These are phyloP conservation scores for Fonsecaea pedrosoi DNA, from an alignment of 2,329 filamentous ascomycete species.

Conservation along the genomic window DNA sequence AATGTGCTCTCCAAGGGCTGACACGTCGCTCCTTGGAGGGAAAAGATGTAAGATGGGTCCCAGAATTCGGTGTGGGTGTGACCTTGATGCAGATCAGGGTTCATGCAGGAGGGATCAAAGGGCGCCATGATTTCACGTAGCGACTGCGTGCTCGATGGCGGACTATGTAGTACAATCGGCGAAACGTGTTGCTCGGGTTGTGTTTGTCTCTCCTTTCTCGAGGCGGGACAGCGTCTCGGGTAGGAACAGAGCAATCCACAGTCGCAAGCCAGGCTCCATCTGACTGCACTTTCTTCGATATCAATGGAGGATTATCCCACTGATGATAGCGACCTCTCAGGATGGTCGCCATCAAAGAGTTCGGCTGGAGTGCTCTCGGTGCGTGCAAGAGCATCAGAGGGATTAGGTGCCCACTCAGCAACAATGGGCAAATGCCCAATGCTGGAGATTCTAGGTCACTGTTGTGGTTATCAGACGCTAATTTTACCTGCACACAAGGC, in stretches of 20 bases:
- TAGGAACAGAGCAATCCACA: background rate
- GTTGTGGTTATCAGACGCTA: background rate
- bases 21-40: slow-evolving; percentile 27
- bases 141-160: slow-evolving; percentile 34
- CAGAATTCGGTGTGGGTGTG: slow-evolving; percentile 2
- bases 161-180: slow-evolving; percentile 15
- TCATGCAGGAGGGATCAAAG: slow-evolving; percentile 4
- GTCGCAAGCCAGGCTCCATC: background rate
- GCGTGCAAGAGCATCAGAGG: too few species aligned
- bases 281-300: background rate
- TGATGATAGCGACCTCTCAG: background rate
- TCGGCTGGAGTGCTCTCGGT: too few species aligned
- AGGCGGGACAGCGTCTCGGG: background rate
- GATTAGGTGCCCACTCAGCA: too few species aligned
- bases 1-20: slow-evolving; percentile 20
- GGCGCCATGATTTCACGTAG: slow-evolving; percentile 23
- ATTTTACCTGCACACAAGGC: too few species aligned
- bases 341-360: too few species aligned
- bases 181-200: background rate
- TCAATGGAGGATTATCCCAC: background rate
- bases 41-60: slow-evolving; percentile 1
- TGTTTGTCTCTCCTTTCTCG: background rate
- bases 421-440: background rate
- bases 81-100: slow-evolving; percentile 7
- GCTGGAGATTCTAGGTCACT: background rate